Conservation (phyloP, 2,329 filamentous ascomycete species). For the Aspergillus floridensis region DNA sequence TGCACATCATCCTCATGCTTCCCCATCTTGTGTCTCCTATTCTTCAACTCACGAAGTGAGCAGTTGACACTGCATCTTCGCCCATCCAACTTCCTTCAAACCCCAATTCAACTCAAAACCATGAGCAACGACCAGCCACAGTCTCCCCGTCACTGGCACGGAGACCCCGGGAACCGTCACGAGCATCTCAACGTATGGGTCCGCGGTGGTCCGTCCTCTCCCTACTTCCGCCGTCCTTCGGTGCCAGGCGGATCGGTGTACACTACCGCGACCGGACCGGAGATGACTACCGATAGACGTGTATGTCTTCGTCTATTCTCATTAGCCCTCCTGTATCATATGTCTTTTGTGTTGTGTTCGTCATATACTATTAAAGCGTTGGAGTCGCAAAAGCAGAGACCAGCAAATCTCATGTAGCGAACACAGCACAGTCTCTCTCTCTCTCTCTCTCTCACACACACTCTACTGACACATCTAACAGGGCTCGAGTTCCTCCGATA, state of each 20-base stretch:
- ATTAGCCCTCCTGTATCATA: background rate
- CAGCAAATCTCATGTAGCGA: background rate
- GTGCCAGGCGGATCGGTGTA: background rate
- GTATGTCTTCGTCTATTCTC: slow-evolving; percentile 21
- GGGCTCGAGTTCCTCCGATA: slow-evolving; percentile 29
- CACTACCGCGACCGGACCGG: slow-evolving; percentile 13
- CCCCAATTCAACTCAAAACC: slow-evolving; percentile 1
- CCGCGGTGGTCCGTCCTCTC: slow-evolving; percentile 25
- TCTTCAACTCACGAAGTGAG: background rate
- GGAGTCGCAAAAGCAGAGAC: background rate
- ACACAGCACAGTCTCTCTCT: background rate
- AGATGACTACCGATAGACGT: slow-evolving; percentile 19
- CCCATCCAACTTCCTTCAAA: background rate
- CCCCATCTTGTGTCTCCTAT: background rate
- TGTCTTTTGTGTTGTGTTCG: background rate
- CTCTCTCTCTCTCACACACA: background rate
- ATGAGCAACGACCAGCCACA: slow-evolving; percentile 23
- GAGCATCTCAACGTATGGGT: slow-evolving; percentile 40
- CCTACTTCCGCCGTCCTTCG: slow-evolving; percentile 23
- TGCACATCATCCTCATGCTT: background rate
- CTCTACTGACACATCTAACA: slow-evolving; percentile 10
- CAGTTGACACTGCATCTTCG: slow-evolving; percentile 1
- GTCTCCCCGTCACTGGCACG: slow-evolving; percentile 37
- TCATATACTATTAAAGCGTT: background rate
- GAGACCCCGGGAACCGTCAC: slow-evolving; percentile 32